Evolutionary conservation across 2,329 filamentous ascomycete genomes (phyloP).

Genomic region (Tolypocladium tropicale): DNA sequence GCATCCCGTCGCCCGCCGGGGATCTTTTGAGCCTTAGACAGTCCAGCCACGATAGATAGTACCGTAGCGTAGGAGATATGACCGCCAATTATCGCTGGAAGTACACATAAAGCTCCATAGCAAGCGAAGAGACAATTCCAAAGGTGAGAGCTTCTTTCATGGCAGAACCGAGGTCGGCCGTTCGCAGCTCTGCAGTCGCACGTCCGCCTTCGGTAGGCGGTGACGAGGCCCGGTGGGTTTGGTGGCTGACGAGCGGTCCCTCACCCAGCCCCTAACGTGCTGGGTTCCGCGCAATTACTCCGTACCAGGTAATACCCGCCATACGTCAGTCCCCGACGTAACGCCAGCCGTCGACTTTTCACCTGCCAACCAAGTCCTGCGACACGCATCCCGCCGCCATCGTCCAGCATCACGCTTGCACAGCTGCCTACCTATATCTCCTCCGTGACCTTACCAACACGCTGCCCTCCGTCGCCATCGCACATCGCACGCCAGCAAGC

Average conservation of each 20-base stretch:
- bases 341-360: constrained; percentile 1
- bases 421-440: constrained; percentile 4
- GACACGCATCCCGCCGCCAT: constrained; percentile 3
- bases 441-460: neutral
- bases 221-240: neutral
- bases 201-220: neutral
- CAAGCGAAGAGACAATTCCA: neutral
- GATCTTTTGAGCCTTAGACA: neutral
- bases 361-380: neutral
- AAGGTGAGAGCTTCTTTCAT: neutral
- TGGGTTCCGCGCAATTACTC: no score
- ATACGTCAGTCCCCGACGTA: constrained; percentile 3
- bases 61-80: neutral
- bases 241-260: neutral
- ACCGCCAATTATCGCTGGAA: neutral
- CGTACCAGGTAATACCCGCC: no score
- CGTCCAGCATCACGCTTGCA: neutral
- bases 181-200: neutral
- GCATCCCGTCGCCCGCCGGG: neutral
- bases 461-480: neutral
- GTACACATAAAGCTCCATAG: neutral
- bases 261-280: no score
- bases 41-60: neutral
- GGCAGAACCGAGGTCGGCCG: neutral
- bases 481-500: neutral